Base-by-base conservation (phyloP, 371 early-diverging fungal genomes). In the Catenaria anguillulae region DNA sequence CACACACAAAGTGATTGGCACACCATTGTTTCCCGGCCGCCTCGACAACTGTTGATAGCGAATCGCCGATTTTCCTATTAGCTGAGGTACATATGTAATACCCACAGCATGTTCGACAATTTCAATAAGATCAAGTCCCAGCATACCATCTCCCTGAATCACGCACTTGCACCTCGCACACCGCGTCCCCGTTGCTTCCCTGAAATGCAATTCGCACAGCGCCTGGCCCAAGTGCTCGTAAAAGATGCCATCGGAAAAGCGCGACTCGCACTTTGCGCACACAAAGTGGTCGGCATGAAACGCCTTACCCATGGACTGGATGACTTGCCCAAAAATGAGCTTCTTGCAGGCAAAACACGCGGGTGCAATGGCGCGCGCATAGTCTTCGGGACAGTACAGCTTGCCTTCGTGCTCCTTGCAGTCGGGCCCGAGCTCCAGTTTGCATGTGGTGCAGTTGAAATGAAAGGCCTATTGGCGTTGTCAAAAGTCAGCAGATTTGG, bases 251-350 rank as follows among this genome's bases (percentile, higher is more conserved):
- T 67, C 63, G 48, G 8, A 13, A 56, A 78, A 78, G n/a, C 73
- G 75, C 36, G 60, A 33, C 45, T 75, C 73, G 66, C 78, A 78
- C 62, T 71, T 70, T 5, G 62, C 59, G 66, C 78, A 78, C 17
- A 73, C 70, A 62, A 78, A 75, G 61, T 77, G 77, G 68, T 75
- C 76, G 12, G 73, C 70, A 46, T 78, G 78, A 63, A 68, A 78
- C 13, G 62, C 24, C 43, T 66, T 71, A 23, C 78, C 76, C 35
- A 77, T 42, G 0, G 72, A 73, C 5, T 67, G 67, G 24, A 73
- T 62, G 59, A 55, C 63, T 31, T 67, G 52, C 10, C 78, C 77
- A 4, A 60, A 55, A 24, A 77, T 76, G n/a, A 71, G 70, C 37
- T 64, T 46, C n/a, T 66, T 55, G 62, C 79, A 78, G 2, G 67